Base-by-base conservation (phyloP, 306 rosid species). In the Spatholobus suberectus region DNA sequence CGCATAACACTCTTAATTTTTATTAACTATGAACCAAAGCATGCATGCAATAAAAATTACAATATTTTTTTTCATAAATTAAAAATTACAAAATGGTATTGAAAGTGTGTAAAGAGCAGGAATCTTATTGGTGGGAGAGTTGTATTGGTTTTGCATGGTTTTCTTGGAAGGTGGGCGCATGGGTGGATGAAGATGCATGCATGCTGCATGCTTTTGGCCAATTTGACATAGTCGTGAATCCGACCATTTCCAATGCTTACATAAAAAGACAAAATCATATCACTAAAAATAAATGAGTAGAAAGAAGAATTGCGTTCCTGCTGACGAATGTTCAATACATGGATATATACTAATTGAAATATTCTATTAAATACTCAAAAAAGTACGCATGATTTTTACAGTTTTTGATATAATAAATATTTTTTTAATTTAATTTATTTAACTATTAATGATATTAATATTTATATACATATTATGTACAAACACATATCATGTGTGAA, bases 101-200 rank as follows among this genome's bases (percentile, higher is more conserved):
- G 76, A 73, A 63, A 21, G 55, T 32, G 44, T 37, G 17, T n/a
- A 55, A 65, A 24, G n/a, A n/a, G n/a, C 1, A 66, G 34, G 40
- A 18, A 44, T 61, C 41, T 61, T 46, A 44, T 68, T 41, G 70
- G 71, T 34, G 29, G 27, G 8, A 55, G 69, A 41, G 72, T 27
- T n/a, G 14, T 29, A 32, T 29, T 44, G 52, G 76, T 69, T 17
- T 52, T 75, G 47, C 57, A 61, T 49, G 62, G 13, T 11, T 75
- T 86, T 79, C 77, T 69, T 44, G 76, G 77, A 79, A 13, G 75
- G 85, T 59, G 76, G 70, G 84, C 86, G 81, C 46, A 51, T 34
- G 14, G 13, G 49, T 17, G 41, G 41, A 67, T 54, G 63, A 24
- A 26, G 77, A 68, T 77, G 83, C 80, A 73, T 65, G 87, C 81